phyloP scores from a whole-genome alignment of 495 filamentous ascomycete species.

The Chaetomidium leptoderma region DNA sequence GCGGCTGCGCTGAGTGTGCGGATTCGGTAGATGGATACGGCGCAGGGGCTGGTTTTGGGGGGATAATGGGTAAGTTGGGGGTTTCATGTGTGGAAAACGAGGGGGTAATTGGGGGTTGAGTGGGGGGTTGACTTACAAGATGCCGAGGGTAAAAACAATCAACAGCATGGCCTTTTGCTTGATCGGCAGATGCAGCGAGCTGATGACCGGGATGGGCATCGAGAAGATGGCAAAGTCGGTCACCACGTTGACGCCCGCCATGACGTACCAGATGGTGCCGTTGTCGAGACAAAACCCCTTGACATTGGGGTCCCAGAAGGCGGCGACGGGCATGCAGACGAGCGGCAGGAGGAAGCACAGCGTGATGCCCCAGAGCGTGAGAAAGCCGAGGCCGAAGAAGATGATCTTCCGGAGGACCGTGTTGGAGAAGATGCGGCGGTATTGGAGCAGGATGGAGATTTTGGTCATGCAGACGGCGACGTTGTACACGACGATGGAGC shows the following conservation, averaged over 20 bases:
- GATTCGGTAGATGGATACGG: constrained; percentile 35
- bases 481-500: constrained; percentile 35
- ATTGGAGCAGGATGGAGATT: constrained; percentile 36
- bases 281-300: constrained; percentile 31
- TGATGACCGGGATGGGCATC: constrained; percentile 30
- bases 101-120: background rate
- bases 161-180: constrained; percentile 46
- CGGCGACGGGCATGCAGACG: constrained; percentile 32
- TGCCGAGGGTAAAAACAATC: constrained; percentile 44
- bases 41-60: constrained; percentile 23
- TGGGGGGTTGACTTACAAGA: constrained; percentile 34
- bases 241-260: constrained; percentile 36
- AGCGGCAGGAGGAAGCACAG: constrained; percentile 29
- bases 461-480: constrained; percentile 31
- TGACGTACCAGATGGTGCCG: constrained; percentile 37
- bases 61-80: constrained; percentile 28
- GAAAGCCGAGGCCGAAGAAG: constrained; percentile 30
- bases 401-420: constrained; percentile 28
- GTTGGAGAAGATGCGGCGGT: constrained; percentile 36
- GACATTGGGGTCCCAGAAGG: constrained; percentile 34
- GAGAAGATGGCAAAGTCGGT: constrained; percentile 29
- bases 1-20: constrained; percentile 40
- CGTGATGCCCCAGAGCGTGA: constrained; percentile 32
- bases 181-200: constrained; percentile 34
- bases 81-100: background rate